These are phyloP conservation scores for Posidonia australis DNA, from an alignment of 106 monocot species.

Conservation along the genomic window DNA sequence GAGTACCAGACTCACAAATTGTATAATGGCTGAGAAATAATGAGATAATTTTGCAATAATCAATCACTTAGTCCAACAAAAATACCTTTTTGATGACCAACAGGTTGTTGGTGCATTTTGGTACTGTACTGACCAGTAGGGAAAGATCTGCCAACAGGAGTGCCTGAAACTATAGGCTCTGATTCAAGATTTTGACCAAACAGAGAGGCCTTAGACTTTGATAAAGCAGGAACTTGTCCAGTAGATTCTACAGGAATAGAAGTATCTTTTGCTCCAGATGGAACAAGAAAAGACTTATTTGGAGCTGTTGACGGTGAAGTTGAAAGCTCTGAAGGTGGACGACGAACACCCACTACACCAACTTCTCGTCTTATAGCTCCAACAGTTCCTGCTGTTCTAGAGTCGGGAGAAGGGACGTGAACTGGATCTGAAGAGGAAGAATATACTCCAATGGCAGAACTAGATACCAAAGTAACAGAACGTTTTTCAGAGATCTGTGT, in stretches of 20 bases:
- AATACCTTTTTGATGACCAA: constrained; percentile 31
- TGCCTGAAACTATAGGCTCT: constrained; percentile 9
- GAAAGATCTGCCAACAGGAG: constrained; percentile 18
- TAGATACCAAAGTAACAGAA: constrained; percentile 5
- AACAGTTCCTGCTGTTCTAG: constrained; percentile 39
- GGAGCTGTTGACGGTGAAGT: constrained; percentile 23
- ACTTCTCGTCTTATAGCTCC: too few relatives aligned
- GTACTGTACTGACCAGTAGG: constrained; percentile 2
- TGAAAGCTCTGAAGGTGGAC: constrained; percentile 15
- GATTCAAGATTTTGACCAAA: constrained; percentile 16
- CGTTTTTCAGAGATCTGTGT: neutral
- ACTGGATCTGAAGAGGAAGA: constrained; percentile 68
- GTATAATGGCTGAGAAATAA: too few relatives aligned
- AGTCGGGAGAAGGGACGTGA: constrained; percentile 50
- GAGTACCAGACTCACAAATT: too few relatives aligned
- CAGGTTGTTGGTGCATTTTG: constrained; percentile 24
- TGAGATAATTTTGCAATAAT: neutral
- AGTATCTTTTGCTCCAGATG: constrained; percentile 21
- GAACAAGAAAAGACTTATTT: constrained; percentile 27
- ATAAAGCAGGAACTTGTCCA: constrained; percentile 4
- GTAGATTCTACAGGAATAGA: constrained; percentile 14
- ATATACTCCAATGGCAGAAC: constrained; percentile 43
- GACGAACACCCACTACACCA: constrained; percentile 50
- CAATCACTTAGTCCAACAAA: neutral
- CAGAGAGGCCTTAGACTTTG: constrained; percentile 29